These are phyloP conservation scores for Sphagnum fallax DNA, from an alignment of 228 moss, liverwort and hornwort genomes.

Conservation along the genomic window DNA sequence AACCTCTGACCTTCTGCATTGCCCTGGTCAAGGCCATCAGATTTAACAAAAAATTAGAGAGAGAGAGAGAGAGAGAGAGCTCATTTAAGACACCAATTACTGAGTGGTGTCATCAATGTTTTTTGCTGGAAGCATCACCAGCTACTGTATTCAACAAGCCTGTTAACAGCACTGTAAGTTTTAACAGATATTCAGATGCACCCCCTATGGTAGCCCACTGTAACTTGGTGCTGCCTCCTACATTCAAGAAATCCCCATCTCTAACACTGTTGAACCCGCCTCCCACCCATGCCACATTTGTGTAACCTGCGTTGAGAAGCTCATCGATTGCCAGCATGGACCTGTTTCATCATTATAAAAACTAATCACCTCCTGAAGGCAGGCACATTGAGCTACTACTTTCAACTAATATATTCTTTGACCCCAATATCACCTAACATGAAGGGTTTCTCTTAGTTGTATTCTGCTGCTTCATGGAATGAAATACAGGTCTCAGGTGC, in stretches of 20 bases:
- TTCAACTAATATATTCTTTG: too few relatives aligned
- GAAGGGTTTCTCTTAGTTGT: too few relatives aligned
- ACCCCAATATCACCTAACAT: too few relatives aligned
- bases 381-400: too few relatives aligned
- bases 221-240: conserved; percentile 66
- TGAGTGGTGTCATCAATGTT: background rate
- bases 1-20: too few relatives aligned
- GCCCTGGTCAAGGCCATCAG: background rate
- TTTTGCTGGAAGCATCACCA: background rate
- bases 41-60: background rate
- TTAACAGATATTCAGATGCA: conserved; percentile 60
- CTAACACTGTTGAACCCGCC: conserved; percentile 70
- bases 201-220: conserved; percentile 79
- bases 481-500: too few relatives aligned
- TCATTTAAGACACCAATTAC: background rate
- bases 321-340: conserved; percentile 76
- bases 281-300: conserved; percentile 58
- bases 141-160: conserved; percentile 8
- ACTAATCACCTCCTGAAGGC: background rate
- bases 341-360: conserved; percentile 14
- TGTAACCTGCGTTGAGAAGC: conserved; percentile 55
- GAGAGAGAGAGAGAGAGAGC: background rate
- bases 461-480: too few relatives aligned
- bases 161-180: conserved; percentile 52
- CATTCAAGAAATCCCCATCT: conserved; percentile 50